Evolutionary conservation across 106 monocot species (phyloP), one percentile per base, ranked within the genome.

Genomic region (Dendrobium nobile): DNA sequence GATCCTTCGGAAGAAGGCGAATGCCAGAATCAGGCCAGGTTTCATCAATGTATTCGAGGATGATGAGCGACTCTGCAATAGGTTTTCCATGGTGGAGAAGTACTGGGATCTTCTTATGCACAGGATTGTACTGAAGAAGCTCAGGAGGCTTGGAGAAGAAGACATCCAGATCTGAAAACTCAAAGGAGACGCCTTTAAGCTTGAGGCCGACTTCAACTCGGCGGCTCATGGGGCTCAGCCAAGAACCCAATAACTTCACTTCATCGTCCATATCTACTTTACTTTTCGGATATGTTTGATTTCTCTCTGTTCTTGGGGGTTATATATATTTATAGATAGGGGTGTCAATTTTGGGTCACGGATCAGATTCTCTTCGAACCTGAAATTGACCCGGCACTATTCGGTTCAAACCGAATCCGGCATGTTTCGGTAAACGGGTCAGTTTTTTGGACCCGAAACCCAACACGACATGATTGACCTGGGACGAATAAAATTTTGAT

Each of bases 41-140:
- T 4, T 77, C 77, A 9, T 77, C 77, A 33, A 77, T 31, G 77
- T 54, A 77, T 18, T 77, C 77, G 31, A 77, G 54, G 54, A 77
- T 77, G 77, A 54, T 31, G 24, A 77, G 48, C 16, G 77, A 77
- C 20, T 54, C 77, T 4, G 26, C 22, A 10, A 77, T 77, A 2
- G 48, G 31, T 26, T 54, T 54, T 1, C 77, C 77, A 1, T 31
- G 7, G 33, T 77, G 77, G 26, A 77, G 7, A 15, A 77, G 77
- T 1, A 77, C 27, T 0, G 77, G 77, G 15, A 77, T 24, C 31
- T 77, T 54, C 77, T 55, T 77, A 24, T 54, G 27, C 7, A 55
- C 51, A 9, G 77, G 77, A 55, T 54, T 77, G 28, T 16, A 55
- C 54, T 37, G 24, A 18, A 54, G 54, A 31, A 77, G 54, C 77